A percentile compares a stretch with the other conserved stretches of the same genome.
These are phyloP conservation scores for Cocos nucifera DNA, from an alignment of 176 grass and related monocot genomes.

Conservation along the genomic window DNA sequence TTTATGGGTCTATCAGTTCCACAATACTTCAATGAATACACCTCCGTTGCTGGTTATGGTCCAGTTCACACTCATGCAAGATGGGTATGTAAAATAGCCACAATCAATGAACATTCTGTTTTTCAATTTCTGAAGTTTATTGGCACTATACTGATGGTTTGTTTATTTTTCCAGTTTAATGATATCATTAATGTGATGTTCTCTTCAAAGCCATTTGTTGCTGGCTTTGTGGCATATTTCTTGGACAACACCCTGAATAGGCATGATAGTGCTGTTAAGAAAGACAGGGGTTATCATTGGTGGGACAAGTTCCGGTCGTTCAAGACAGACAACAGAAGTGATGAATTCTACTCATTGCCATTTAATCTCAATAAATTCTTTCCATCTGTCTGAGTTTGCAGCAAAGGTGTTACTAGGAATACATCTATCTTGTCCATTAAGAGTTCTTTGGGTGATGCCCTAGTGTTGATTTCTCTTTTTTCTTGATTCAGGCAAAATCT, in stretches of 20 bases:
- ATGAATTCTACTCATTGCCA: slow-evolving; percentile 78
- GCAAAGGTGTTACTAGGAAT: no score
- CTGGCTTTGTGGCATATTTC: slow-evolving; percentile 61
- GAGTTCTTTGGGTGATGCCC: background rate
- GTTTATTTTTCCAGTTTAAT: slow-evolving; percentile 49
- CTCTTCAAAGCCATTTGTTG: slow-evolving; percentile 79
- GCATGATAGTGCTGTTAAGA: slow-evolving; percentile 31
- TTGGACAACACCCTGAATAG: slow-evolving; percentile 63
- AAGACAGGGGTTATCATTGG: slow-evolving; percentile 79
- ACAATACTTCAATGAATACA: slow-evolving; percentile 95
- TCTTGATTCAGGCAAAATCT: background rate
- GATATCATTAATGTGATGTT: slow-evolving; percentile 90
- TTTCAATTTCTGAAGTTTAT: background rate
- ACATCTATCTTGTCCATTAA: no score
- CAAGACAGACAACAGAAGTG: slow-evolving; percentile 58
- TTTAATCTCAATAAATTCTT: slow-evolving; percentile 85
- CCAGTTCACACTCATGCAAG: slow-evolving; percentile 73
- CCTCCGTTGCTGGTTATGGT: slow-evolving; percentile 61
- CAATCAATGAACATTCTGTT: background rate
- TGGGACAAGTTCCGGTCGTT: slow-evolving; percentile 72
- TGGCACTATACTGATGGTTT: background rate
- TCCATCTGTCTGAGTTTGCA: slow-evolving; percentile 38
- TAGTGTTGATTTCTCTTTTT: slow-evolving; percentile 28
- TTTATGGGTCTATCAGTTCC: slow-evolving; percentile 93
- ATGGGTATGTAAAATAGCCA: slow-evolving; percentile 54